Percentiles rank a stretch among this genome's conserved stretches.
Conservation (phyloP, 441 rosid genomes). For the Gossypium davidsonii region DNA sequence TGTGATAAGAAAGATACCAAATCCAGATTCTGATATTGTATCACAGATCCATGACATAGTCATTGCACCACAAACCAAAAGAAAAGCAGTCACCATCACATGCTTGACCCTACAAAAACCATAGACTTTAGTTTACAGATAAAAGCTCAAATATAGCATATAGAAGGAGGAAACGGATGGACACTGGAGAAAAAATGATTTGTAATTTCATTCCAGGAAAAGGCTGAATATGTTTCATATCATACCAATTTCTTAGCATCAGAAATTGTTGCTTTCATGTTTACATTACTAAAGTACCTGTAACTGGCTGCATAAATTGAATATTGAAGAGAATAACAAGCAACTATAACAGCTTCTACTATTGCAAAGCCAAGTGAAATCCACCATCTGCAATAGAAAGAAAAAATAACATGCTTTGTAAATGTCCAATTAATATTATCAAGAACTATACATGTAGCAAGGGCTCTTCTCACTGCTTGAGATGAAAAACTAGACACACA, state of each 20-base stretch:
- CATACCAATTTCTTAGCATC: neutral
- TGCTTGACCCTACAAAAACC: constrained; percentile 65
- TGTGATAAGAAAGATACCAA: constrained; percentile 46
- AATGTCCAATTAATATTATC: constrained; percentile 11
- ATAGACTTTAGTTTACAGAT: neutral
- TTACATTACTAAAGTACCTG: constrained; percentile 40
- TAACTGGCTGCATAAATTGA: constrained; percentile 75
- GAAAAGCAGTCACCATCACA: constrained; percentile 62
- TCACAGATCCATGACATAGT: constrained; percentile 89
- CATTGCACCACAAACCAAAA: constrained; percentile 91
- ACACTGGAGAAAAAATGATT: neutral
- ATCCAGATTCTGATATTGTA: constrained; percentile 88
- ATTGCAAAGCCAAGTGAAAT: constrained; percentile 78
- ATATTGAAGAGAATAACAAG: constrained; percentile 75
- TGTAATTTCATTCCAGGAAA: neutral
- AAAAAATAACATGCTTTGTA: constrained; percentile 10
- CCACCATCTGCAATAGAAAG: constrained; percentile 78
- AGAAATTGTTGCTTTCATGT: constrained; percentile 2
- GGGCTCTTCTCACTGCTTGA: constrained; percentile 61
- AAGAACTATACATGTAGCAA: constrained; percentile 22
- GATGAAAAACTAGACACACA: constrained; percentile 79
- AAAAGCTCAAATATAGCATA: neutral
- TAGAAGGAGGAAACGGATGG: neutral
- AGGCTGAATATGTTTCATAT: neutral
- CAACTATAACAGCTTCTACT: constrained; percentile 64